Evolutionary conservation across 441 rosid genomes (phyloP).

Genomic region (Metrosideros polymorpha): DNA sequence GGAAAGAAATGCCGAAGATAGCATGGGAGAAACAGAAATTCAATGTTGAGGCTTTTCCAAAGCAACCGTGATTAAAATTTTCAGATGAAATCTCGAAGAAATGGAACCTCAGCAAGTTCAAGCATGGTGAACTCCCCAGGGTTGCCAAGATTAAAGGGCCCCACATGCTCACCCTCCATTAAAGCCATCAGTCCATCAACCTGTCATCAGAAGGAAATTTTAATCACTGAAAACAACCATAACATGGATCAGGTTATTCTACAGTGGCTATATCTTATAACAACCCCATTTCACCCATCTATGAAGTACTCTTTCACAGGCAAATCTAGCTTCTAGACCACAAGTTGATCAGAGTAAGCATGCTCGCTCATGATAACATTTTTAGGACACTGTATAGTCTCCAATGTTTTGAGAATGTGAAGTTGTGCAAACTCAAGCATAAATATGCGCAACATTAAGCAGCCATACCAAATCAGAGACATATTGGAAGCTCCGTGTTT

Average conservation of each 20-base stretch:
- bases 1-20: background rate
- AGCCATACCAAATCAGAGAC: slow-evolving; percentile 87
- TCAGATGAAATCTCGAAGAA: background rate
- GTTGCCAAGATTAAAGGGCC: slow-evolving; percentile 94
- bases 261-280: background rate
- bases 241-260: background rate
- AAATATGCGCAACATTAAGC: background rate
- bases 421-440: background rate
- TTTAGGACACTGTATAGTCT: background rate
- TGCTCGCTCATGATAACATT: background rate
- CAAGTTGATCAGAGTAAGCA: background rate
- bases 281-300: background rate
- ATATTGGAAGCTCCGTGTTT: slow-evolving; percentile 96
- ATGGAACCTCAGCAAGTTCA: slow-evolving; percentile 90
- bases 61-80: background rate
- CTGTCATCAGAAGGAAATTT: slow-evolving; percentile 20
- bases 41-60: background rate
- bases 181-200: slow-evolving; percentile 88
- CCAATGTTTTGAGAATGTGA: background rate
- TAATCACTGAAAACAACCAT: background rate
- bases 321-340: background rate
- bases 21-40: background rate
- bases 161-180: slow-evolving; percentile 93
- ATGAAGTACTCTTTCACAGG: background rate
- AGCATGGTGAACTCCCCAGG: slow-evolving; percentile 99